phyloP scores from a whole-genome alignment of 305 asterid genomes.

The Striga hermonthica region DNA sequence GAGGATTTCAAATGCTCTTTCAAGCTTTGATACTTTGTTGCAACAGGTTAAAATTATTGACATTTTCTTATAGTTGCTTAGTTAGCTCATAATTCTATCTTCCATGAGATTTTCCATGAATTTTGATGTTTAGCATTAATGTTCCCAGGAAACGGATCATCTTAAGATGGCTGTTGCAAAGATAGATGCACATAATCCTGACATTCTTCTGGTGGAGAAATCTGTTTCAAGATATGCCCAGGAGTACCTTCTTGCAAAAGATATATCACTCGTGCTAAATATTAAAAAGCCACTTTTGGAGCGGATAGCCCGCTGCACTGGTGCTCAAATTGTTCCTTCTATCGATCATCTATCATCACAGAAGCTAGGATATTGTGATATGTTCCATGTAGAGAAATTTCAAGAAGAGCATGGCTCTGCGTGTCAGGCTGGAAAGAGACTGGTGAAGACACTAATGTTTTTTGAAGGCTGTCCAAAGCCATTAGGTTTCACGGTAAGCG shows the following conservation, averaged over 20 bases:
- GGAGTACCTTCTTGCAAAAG: conserved; percentile 89
- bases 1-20: conserved; percentile 84
- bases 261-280: conserved; percentile 91
- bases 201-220: conserved; percentile 95
- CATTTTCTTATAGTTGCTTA: conserved; percentile 21
- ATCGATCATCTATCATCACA: conserved; percentile 79
- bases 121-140: conserved; percentile 27
- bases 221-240: conserved; percentile 96
- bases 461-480: conserved; percentile 99
- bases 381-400: conserved; percentile 71
- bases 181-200: conserved; percentile 82
- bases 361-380: conserved; percentile 78
- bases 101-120: conserved; percentile 13
- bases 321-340: conserved; percentile 87
- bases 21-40: conserved; percentile 91
- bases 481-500: conserved; percentile 88
- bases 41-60: conserved; percentile 68
- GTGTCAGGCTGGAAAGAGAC: conserved; percentile 70
- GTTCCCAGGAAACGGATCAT: conserved; percentile 94
- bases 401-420: conserved; percentile 74
- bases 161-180: conserved; percentile 98
- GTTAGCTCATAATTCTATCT: conserved; percentile 6
- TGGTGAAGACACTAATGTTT: conserved; percentile 84
- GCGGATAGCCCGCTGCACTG: conserved; percentile 92
- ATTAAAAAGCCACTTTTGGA: conserved; percentile 87